Base-by-base conservation (phyloP, 805 yeast genomes). In the Cyberlindnera suaveolens region DNA sequence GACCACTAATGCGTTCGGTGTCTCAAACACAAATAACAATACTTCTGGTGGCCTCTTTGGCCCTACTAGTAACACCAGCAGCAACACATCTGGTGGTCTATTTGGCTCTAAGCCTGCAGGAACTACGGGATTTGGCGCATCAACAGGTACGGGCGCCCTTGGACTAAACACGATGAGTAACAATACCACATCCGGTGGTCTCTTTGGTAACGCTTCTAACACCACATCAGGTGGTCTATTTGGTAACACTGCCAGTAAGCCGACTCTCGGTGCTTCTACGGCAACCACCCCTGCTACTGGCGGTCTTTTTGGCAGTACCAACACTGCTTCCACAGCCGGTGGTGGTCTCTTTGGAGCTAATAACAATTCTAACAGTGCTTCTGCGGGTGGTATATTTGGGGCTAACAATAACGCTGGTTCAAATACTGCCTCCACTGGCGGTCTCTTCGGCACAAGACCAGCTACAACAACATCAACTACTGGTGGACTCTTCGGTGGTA, bases 1-100 rank as follows among this genome's bases (percentile, higher is more conserved):
- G 10, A 37, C 39, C 3, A 37, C 34, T 17, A 34, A 34, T 29
- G 39, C 31, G 10, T 37, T 37, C 30, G 39, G 36, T 18, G 23
- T 30, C 8, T 19, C n/a, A 9, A 36, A 36, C 18, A 5, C 38
- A 14, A 50, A 39, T 53, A 49, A 35, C 50, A 48, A 35, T n/a
- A 44, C 60, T 11, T 54, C 62, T 17, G 69, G 71, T 14, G 72
- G 74, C 5, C 55, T 72, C 42, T 75, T 75, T 46, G 68, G 65
- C 53, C 68, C 68, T 29, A 54, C 48, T 38, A 61, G 58, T 39
- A 51, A 45, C 20, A 45, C 39, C 31, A 31, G 41, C 33, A 26
- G 31, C 37, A 41, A 29, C 26, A 36, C 51, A 36, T 34, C 41
- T 11, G 30, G 57, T 29, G 45, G 47, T 10, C 32, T 44, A 3